Percentiles rank a stretch among this genome's conserved stretches.
Evolutionary conservation across 257 asterid genomes (phyloP).

Genomic region (Forsythia viridissima): DNA sequence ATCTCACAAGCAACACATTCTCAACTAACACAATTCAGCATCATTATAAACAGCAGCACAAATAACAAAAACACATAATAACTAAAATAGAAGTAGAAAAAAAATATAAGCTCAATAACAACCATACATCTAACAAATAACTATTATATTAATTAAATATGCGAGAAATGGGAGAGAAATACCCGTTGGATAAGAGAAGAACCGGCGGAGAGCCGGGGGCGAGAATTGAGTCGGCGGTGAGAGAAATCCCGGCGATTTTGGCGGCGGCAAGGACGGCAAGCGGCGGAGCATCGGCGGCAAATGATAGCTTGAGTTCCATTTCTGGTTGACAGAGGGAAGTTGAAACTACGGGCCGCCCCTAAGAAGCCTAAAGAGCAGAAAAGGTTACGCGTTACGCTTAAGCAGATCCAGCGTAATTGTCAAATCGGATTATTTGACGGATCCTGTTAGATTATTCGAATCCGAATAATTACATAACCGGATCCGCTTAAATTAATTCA

Average conservation of each 20-base stretch:
- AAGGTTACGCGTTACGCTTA: not conserved
- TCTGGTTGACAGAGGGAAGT: not conserved
- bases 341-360: not conserved
- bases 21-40: not conserved
- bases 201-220: slow-evolving; percentile 58
- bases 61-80: not conserved
- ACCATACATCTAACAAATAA: not conserved
- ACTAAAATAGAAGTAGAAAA: not conserved
- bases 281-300: slow-evolving; percentile 70
- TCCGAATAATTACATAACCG: too few species aligned
- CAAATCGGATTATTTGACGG: too few species aligned
- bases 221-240: slow-evolving; percentile 43
- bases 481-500: too few species aligned
- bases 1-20: not conserved
- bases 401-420: too few species aligned
- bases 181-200: slow-evolving; percentile 60
- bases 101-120: not conserved
- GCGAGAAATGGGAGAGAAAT: not conserved
- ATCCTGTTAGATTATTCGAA: too few species aligned
- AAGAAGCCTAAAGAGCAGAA: not conserved
- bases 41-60: not conserved
- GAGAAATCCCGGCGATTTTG: slow-evolving; percentile 51
- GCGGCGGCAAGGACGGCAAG: slow-evolving; percentile 75
- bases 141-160: too few species aligned
- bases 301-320: slow-evolving; percentile 52